Evolutionary conservation across 257 asterid genomes (phyloP).

Genomic region (Craterostigma plantagineum): DNA sequence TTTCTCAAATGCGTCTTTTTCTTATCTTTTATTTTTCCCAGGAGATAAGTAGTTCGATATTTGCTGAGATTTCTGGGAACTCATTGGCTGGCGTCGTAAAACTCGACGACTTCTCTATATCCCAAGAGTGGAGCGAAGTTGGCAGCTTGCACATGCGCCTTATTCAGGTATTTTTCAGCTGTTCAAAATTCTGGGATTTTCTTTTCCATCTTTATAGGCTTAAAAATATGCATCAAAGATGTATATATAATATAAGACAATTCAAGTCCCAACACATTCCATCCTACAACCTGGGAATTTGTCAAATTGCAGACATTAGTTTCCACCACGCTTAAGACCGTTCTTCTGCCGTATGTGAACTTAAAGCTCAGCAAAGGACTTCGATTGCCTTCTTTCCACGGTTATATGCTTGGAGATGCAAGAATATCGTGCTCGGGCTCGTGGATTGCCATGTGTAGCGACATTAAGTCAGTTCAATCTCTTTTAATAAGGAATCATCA

Average conservation of each 20-base stretch:
- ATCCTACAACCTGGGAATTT: background rate
- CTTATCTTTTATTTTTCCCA: slow-evolving; percentile 13
- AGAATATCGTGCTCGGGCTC: slow-evolving; percentile 27
- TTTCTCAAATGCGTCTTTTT: background rate
- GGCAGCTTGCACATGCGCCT: slow-evolving; percentile 71
- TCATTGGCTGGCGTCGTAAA: slow-evolving; percentile 34
- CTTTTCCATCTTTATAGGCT: too few relatives aligned
- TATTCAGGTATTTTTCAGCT: slow-evolving; percentile 36
- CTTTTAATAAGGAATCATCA: too few relatives aligned
- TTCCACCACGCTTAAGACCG: slow-evolving; percentile 21
- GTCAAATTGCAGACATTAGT: slow-evolving; percentile 35
- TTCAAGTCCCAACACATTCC: background rate
- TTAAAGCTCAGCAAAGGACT: slow-evolving; percentile 39
- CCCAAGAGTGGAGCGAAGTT: slow-evolving; percentile 67
- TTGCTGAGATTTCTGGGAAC: slow-evolving; percentile 38
- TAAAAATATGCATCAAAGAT: background rate
- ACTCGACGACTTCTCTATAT: slow-evolving; percentile 47
- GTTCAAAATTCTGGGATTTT: too few relatives aligned
- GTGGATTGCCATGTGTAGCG: slow-evolving; percentile 42
- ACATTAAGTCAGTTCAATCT: slow-evolving; percentile 10
- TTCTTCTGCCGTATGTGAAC: slow-evolving; percentile 48
- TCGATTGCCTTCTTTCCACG: slow-evolving; percentile 42
- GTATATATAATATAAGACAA: too few relatives aligned
- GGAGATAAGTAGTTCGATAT: slow-evolving; percentile 43
- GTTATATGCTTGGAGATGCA: slow-evolving; percentile 50